phyloP scores from a whole-genome alignment of 2,329 filamentous ascomycete genomes.

The Microsporum ferrugineum region DNA sequence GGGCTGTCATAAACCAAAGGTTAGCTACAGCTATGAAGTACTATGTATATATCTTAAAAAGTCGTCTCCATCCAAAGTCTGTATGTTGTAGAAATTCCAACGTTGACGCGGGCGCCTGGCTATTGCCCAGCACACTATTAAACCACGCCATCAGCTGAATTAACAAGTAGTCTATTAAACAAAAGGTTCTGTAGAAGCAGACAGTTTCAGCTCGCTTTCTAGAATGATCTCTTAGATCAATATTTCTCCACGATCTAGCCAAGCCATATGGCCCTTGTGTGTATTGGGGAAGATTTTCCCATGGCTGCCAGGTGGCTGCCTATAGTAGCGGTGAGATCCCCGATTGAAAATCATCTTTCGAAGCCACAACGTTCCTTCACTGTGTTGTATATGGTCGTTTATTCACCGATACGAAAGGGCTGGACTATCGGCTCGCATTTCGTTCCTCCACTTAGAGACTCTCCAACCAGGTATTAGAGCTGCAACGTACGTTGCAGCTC shows the following conservation, averaged over 20 bases:
- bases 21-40: too few relatives aligned
- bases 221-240: not conserved
- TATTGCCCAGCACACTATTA: not conserved
- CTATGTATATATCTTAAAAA: too few relatives aligned
- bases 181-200: not conserved
- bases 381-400: not conserved
- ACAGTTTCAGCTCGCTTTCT: not conserved
- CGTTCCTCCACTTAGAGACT: not conserved
- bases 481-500: not conserved
- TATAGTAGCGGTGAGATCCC: constrained; percentile 1
- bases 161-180: not conserved
- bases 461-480: not conserved
- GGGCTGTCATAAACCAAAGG: too few relatives aligned
- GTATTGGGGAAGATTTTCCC: not conserved
- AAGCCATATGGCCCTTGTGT: not conserved
- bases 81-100: not conserved
- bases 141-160: not conserved
- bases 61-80: not conserved
- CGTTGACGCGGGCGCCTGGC: not conserved
- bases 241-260: not conserved
- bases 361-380: not conserved
- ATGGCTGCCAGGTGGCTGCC: not conserved
- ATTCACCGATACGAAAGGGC: not conserved
- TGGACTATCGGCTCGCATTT: not conserved
- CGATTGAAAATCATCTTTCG: not conserved